Percentiles rank a stretch among this genome's conserved stretches.
Conservation (phyloP, 139 green algal species). For the Chlorella sp. region DNA sequence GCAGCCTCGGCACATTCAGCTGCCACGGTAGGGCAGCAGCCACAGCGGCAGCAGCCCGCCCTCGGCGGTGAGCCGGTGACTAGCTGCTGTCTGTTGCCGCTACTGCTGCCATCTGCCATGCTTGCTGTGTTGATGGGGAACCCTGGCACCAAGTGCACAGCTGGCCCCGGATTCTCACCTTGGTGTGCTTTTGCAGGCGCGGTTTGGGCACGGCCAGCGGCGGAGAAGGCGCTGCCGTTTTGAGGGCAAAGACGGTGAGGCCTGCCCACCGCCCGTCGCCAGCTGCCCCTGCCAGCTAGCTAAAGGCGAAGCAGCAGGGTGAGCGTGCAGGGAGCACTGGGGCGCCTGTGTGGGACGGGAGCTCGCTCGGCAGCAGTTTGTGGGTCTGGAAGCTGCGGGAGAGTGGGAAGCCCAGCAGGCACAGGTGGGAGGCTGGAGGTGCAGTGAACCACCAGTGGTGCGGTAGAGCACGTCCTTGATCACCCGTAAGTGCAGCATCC, state of each 20-base stretch:
- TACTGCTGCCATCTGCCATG: not conserved
- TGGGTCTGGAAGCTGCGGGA: conserved; percentile 35
- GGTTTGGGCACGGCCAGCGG: conserved; percentile 21
- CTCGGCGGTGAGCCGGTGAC: not conserved
- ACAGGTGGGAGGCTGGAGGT: not conserved
- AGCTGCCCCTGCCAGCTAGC: not conserved
- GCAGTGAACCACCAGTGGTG: not conserved
- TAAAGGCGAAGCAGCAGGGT: conserved; percentile 29
- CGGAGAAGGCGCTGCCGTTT: conserved; percentile 28
- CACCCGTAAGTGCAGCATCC: no score
- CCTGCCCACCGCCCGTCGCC: not conserved
- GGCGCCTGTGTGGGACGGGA: conserved; percentile 18
- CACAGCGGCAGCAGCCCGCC: conserved; percentile 7
- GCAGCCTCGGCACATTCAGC: not conserved
- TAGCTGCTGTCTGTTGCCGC: not conserved
- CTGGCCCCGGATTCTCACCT: not conserved
- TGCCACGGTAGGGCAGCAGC: not conserved
- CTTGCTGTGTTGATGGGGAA: not conserved
- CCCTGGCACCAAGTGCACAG: not conserved
- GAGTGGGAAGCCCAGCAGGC: not conserved
- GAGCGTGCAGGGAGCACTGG: not conserved
- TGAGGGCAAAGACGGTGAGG: conserved; percentile 42
- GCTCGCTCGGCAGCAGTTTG: conserved; percentile 29
- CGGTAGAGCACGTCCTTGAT: no score
- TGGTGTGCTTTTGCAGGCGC: not conserved